Base-by-base conservation (phyloP, 2,329 filamentous ascomycete genomes). In the Hymenotorrendiella dingleyae region DNA sequence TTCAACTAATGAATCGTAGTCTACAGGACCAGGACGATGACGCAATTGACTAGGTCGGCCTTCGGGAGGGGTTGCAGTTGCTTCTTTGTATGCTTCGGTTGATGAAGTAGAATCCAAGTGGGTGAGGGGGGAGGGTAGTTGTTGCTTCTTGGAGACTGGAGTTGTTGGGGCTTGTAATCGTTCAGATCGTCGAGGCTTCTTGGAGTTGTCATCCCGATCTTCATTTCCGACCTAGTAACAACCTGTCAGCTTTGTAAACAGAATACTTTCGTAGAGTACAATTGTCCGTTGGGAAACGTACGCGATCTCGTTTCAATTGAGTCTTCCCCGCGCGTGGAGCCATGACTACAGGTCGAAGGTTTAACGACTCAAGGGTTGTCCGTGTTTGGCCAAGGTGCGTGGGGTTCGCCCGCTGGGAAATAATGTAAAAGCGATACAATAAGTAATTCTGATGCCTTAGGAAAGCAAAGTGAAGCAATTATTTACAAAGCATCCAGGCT, bases 151-250 rank as follows among this genome's bases (percentile, higher is more conserved):
- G 54, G 71, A 70, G 54, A 83, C 62, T 45, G 82, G 78, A 7
- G 80, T 82, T 56, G 78, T 76, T 46, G 69, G 56, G 37, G 54
- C 49, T 60, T 64, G 58, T 62, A 76, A 80, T 49, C 86, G 81
- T 53, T 86, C 73, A 33, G 86, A 89, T 45, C 87, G 80, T 50
- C 91, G 83, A 46, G 84, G 81, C 64, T 94, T 94, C 74, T 96
- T 96, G 50, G 74, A 45, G n/a, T 43, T 40, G 29, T 34, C 24
- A 32, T 54, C 53, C 40, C 40, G 47, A 34, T 56, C 59, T 45
- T 57, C 56, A 10, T 45, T 36, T 33, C 52, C 48, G 36, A n/a
- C n/a, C 52, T 33, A 16, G 34, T 35, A 19, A 14, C 33, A 19
- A 7, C 27, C 19, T 24, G 22, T 46, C 21, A 46, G 43, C 33